These are phyloP conservation scores for Micractinium sp. DNA, from an alignment of 139 green algal species.

Conservation along the genomic window DNA sequence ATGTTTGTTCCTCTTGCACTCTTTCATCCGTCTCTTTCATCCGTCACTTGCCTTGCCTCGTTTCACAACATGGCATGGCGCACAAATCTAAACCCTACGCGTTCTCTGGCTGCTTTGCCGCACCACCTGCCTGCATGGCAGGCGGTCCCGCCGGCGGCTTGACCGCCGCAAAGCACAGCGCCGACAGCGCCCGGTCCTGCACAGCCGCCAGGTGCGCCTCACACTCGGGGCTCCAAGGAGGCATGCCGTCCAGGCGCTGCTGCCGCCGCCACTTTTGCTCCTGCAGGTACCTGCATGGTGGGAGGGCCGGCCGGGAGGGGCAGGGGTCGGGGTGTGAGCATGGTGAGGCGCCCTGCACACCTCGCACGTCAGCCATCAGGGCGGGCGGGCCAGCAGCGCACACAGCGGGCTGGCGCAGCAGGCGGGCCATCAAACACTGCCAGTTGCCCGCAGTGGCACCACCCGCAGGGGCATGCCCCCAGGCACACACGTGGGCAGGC, in stretches of 20 bases:
- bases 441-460: not conserved
- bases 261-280: conserved; percentile 65
- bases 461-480: not conserved
- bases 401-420: too few relatives aligned
- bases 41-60: too few relatives aligned
- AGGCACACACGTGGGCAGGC: not conserved
- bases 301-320: not conserved
- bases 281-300: conserved; percentile 38
- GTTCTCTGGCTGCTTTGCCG: too few relatives aligned
- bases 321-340: not conserved
- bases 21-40: too few relatives aligned
- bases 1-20: too few relatives aligned
- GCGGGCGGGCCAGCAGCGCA: too few relatives aligned
- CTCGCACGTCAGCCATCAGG: too few relatives aligned
- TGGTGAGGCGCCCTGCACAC: not conserved
- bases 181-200: conserved; percentile 35
- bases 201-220: conserved; percentile 48
- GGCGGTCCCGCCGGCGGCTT: conserved; percentile 20
- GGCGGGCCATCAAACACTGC: not conserved
- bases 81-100: too few relatives aligned
- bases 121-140: too few relatives aligned
- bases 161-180: conserved; percentile 58
- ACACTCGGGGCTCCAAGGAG: conserved; percentile 51
- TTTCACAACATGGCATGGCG: too few relatives aligned
- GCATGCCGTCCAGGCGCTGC: conserved; percentile 47